Evolutionary conservation across 257 asterid genomes (phyloP).

Genomic region (Solanum paucissectum): DNA sequence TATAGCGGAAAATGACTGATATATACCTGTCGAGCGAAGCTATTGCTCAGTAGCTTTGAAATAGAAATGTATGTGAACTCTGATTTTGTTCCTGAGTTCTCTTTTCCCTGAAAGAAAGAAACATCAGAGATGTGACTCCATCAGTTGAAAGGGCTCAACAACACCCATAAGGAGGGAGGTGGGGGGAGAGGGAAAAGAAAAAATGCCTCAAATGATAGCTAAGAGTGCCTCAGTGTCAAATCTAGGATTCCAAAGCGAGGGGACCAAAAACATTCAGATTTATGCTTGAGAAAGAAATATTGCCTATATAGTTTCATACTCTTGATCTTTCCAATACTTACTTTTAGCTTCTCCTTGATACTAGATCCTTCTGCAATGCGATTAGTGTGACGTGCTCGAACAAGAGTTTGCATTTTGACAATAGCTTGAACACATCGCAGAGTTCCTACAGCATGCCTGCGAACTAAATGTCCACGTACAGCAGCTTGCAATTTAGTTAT

Average conservation of each 20-base stretch:
- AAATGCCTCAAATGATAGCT: not conserved
- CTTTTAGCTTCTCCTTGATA: slow-evolving; percentile 13
- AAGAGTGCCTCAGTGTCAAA: not conserved
- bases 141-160: not conserved
- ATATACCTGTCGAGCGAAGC: slow-evolving; percentile 84
- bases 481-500: slow-evolving; percentile 79
- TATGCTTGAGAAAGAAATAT: not conserved
- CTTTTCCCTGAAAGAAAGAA: slow-evolving; percentile 38
- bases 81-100: slow-evolving; percentile 22
- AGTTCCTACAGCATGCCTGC: slow-evolving; percentile 81
- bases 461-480: slow-evolving; percentile 86
- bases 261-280: not conserved
- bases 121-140: not conserved
- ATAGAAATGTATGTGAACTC: slow-evolving; percentile 33
- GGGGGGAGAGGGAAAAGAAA: not conserved
- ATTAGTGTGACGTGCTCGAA: slow-evolving; percentile 57
- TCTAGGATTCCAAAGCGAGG: not conserved
- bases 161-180: too few relatives aligned
- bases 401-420: slow-evolving; percentile 82
- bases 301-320: slow-evolving; percentile 1
- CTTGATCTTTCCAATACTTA: slow-evolving; percentile 20
- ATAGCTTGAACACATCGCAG: slow-evolving; percentile 90
- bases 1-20: not conserved
- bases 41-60: slow-evolving; percentile 74
- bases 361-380: slow-evolving; percentile 16